Conservation (phyloP, 345 rosid species). For the Anacardium occidentale region DNA sequence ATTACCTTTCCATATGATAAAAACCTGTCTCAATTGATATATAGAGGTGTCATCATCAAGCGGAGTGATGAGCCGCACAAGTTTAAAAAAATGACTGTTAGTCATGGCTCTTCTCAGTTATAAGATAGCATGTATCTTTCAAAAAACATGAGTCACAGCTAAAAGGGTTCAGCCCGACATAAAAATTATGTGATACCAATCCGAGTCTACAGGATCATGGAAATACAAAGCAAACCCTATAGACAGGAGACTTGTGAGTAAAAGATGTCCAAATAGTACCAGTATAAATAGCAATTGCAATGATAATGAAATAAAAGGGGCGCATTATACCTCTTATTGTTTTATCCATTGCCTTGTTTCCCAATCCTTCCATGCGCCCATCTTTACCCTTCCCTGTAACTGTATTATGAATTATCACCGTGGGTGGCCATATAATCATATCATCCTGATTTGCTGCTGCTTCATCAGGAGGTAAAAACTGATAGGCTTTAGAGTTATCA, state of each 20-base stretch:
- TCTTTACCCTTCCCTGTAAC: constrained; percentile 92
- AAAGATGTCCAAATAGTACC: constrained; percentile 9
- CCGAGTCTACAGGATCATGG: neutral
- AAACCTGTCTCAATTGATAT: neutral
- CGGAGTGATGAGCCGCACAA: neutral
- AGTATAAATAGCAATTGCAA: constrained; percentile 26
- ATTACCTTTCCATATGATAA: neutral
- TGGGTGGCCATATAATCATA: constrained; percentile 95
- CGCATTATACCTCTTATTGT: constrained; percentile 77
- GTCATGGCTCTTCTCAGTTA: neutral
- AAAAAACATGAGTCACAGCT: neutral
- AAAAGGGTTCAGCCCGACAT: neutral
- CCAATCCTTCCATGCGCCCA: constrained; percentile 95
- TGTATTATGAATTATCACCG: constrained; percentile 89
- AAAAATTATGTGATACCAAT: neutral
- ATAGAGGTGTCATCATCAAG: neutral
- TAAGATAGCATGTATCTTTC: neutral
- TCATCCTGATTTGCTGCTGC: constrained; percentile 82
- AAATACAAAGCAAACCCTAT: constrained; percentile 15
- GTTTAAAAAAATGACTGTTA: neutral
- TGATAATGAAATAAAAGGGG: constrained; percentile 34
- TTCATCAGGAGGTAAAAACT: constrained; percentile 67
- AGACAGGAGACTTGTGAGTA: constrained; percentile 8
- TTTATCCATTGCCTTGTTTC: constrained; percentile 94
- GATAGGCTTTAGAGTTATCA: constrained; percentile 82